phyloP scores from a whole-genome alignment of 306 rosid genomes.

The Medicago arabica region DNA sequence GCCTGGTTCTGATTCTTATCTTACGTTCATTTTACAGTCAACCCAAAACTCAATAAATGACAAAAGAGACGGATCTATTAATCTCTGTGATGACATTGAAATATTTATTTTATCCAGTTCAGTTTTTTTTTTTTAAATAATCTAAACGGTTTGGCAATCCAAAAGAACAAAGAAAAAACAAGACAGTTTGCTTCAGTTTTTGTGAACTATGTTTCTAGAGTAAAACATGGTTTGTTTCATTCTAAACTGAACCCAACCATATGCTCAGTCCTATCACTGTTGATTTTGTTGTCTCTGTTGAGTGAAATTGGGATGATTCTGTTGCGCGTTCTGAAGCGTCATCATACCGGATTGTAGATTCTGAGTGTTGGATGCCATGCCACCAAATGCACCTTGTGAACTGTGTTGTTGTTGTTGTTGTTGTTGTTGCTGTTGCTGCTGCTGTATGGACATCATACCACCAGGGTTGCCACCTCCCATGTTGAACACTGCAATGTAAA shows the following conservation, averaged over 20 bases:
- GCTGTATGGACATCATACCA: constrained; percentile 66
- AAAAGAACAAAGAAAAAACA: too few species aligned
- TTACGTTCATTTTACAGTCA: too few species aligned
- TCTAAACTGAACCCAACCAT: constrained; percentile 28
- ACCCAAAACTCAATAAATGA: too few species aligned
- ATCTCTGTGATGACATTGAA: too few species aligned
- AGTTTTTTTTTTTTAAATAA: too few species aligned
- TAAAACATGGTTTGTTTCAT: constrained; percentile 11
- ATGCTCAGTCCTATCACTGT: constrained; percentile 46
- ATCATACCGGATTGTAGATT: constrained; percentile 80
- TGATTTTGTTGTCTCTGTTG: constrained; percentile 95
- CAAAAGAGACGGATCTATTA: too few species aligned
- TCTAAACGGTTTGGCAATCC: too few species aligned
- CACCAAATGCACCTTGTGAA: constrained; percentile 79
- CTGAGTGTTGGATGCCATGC: constrained; percentile 75
- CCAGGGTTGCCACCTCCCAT: constrained; percentile 81
- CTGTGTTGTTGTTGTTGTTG: constrained; percentile 55
- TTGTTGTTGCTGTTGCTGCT: constrained; percentile 46
- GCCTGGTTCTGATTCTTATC: too few species aligned
- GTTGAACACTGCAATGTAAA: constrained; percentile 69
- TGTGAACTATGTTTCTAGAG: neutral
- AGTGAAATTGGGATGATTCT: constrained; percentile 76
- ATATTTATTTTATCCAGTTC: too few species aligned
- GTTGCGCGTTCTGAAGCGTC: constrained; percentile 70
- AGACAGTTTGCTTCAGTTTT: too few species aligned